Percentiles rank a stretch among this genome's conserved stretches.
Evolutionary conservation across 2,329 filamentous ascomycete species (phyloP).

Genomic region (Ascomycota sp.): DNA sequence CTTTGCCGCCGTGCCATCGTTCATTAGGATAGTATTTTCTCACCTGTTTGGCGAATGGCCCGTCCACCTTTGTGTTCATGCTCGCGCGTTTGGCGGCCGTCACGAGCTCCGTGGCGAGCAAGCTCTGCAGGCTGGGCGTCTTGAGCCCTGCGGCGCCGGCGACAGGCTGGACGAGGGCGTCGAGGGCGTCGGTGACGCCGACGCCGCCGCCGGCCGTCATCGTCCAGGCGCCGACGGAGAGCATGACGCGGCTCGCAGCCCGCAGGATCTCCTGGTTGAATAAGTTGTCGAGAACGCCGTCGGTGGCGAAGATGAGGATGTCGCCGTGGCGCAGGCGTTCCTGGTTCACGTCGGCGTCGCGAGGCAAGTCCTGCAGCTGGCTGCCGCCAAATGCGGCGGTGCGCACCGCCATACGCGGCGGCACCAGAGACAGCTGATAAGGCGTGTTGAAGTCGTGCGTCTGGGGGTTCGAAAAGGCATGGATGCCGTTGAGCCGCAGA

Average conservation of each 20-base stretch:
- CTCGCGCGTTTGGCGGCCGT: slow-evolving; percentile 68
- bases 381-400: slow-evolving; percentile 64
- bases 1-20: slow-evolving; percentile 74
- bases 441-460: slow-evolving; percentile 97
- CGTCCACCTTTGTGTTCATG: slow-evolving; percentile 57
- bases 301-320: slow-evolving; percentile 78
- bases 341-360: slow-evolving; percentile 59
- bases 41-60: slow-evolving; percentile 87
- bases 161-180: slow-evolving; percentile 14
- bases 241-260: slow-evolving; percentile 59
- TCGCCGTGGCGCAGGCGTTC: slow-evolving; percentile 71
- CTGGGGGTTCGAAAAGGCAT: slow-evolving; percentile 63
- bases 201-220: slow-evolving; percentile 35
- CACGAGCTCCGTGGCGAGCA: slow-evolving; percentile 59
- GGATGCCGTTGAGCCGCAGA: slow-evolving; percentile 63
- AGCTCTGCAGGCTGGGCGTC: slow-evolving; percentile 35
- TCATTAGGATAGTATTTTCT: slow-evolving; percentile 71
- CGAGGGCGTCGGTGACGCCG: slow-evolving; percentile 38
- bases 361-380: slow-evolving; percentile 61
- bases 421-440: slow-evolving; percentile 78
- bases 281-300: slow-evolving; percentile 90
- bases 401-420: slow-evolving; percentile 54
- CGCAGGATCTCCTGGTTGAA: slow-evolving; percentile 73
- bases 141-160: slow-evolving; percentile 3
- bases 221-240: slow-evolving; percentile 50